phyloP scores from a whole-genome alignment of 2,329 filamentous ascomycete genomes.

The Xylariaceae sp. region DNA sequence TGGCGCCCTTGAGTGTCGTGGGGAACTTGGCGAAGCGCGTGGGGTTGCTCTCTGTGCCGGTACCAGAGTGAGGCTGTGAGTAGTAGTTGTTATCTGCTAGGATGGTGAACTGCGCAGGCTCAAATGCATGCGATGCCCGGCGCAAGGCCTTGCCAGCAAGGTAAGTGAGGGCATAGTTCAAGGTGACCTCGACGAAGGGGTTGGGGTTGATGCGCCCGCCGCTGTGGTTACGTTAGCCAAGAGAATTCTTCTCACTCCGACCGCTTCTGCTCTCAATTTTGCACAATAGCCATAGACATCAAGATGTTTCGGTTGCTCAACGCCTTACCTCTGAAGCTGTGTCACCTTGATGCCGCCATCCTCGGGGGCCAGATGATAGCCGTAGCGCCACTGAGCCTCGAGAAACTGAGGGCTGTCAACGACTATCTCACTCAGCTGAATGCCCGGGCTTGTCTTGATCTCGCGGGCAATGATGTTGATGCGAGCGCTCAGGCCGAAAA shows the following conservation, averaged over 20 bases:
- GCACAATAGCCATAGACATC: background rate
- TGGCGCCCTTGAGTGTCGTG: constrained; percentile 67
- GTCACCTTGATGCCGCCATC: constrained; percentile 77
- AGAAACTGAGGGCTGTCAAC: constrained; percentile 90
- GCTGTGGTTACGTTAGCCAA: constrained; percentile 30
- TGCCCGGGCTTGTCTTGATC: constrained; percentile 55
- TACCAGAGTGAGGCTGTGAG: constrained; percentile 55
- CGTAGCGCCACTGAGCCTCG: constrained; percentile 83
- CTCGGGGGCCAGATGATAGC: constrained; percentile 63
- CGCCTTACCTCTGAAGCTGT: constrained; percentile 69
- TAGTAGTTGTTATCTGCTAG: constrained; percentile 97
- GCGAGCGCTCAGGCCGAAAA: constrained; percentile 62
- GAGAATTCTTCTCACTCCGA: background rate
- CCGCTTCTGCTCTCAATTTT: background rate
- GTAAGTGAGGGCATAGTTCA: constrained; percentile 84
- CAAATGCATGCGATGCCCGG: constrained; percentile 47
- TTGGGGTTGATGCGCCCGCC: constrained; percentile 52
- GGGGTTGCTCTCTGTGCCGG: constrained; percentile 25
- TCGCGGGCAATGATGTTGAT: constrained; percentile 59
- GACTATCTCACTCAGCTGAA: constrained; percentile 66
- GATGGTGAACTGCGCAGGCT: constrained; percentile 72
- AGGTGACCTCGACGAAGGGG: constrained; percentile 85
- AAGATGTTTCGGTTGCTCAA: background rate
- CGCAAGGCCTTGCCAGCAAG: constrained; percentile 46
- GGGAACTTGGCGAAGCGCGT: constrained; percentile 71